Conservation (phyloP, 176 grass and related monocot species). For the Rhynchospora breviuscula region DNA sequence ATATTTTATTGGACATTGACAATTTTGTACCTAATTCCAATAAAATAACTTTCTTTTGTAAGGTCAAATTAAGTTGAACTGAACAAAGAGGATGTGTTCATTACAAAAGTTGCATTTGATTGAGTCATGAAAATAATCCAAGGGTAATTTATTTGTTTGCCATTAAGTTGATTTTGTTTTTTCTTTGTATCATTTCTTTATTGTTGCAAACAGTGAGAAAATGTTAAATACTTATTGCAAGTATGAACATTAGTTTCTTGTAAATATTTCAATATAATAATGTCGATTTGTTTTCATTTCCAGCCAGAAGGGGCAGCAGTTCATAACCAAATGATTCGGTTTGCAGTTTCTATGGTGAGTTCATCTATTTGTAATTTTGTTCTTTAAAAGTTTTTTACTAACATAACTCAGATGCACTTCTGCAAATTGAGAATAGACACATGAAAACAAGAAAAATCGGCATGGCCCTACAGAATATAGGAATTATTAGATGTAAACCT, state of each 20-base stretch:
- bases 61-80: neutral
- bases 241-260: neutral
- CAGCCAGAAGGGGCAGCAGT: conserved; percentile 33
- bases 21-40: neutral
- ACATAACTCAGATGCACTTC: neutral
- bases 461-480: neutral
- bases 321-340: conserved; percentile 30
- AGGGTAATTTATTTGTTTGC: neutral
- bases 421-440: neutral
- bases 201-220: neutral
- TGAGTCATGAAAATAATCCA: neutral
- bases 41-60: neutral
- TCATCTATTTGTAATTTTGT: conserved; percentile 4
- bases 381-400: neutral
- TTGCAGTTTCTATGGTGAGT: conserved; percentile 43
- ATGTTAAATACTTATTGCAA: neutral
- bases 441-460: neutral
- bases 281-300: neutral
- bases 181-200: neutral
- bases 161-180: neutral
- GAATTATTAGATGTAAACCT: neutral
- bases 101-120: neutral
- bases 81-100: neutral
- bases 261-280: neutral
- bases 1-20: neutral